Conservation (phyloP, 306 rosid genomes). For the Ceratonia siliqua region DNA sequence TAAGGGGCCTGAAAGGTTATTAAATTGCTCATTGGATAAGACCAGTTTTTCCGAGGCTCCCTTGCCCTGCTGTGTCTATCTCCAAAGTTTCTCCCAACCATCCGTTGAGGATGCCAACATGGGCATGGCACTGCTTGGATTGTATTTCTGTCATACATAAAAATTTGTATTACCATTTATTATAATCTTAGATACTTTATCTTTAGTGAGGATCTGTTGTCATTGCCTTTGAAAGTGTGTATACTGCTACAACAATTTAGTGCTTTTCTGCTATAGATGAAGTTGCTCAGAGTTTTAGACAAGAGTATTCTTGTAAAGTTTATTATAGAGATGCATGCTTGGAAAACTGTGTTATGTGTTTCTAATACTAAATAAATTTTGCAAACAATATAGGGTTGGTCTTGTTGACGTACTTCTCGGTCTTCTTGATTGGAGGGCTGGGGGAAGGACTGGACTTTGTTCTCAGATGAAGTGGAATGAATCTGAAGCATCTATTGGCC, state of each 20-base stretch:
- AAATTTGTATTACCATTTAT: not conserved
- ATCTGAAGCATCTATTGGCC: slow-evolving; percentile 98
- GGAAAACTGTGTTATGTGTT: not conserved
- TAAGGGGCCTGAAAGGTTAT: not conserved
- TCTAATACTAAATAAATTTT: slow-evolving; percentile 28
- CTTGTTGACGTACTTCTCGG: slow-evolving; percentile 98
- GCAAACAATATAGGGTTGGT: slow-evolving; percentile 77
- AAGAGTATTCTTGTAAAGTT: not conserved
- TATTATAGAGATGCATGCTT: not conserved
- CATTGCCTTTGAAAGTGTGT: not conserved
- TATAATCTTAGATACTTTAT: slow-evolving; percentile 1
- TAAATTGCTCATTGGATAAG: not conserved
- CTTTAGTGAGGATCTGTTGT: not conserved
- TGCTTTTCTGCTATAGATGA: slow-evolving; percentile 15
- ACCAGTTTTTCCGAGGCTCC: not conserved
- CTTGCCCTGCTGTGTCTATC: not conserved
- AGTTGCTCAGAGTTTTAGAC: not conserved
- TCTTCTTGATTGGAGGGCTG: slow-evolving; percentile 99
- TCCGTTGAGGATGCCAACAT: not conserved
- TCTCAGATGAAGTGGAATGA: slow-evolving; percentile 99
- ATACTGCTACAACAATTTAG: not conserved
- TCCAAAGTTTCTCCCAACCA: slow-evolving; percentile 8
- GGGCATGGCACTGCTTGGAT: slow-evolving; percentile 5
- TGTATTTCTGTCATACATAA: not conserved
- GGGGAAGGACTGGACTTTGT: slow-evolving; percentile 92